Evolutionary conservation across 1,139 yeast species (phyloP).

Genomic region (Geotrichum klebahnii): DNA sequence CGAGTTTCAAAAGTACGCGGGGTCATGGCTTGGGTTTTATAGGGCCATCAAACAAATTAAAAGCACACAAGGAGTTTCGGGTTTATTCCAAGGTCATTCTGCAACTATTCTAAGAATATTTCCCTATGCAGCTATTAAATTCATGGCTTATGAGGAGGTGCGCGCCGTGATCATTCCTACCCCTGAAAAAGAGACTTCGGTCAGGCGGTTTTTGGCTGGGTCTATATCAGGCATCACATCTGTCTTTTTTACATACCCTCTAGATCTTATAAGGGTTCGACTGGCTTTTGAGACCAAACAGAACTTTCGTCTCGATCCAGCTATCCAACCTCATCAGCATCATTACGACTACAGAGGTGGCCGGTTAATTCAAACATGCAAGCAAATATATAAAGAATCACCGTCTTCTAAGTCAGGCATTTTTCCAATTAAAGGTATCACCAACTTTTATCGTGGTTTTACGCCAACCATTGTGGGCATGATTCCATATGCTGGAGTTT

Average conservation of each 20-base stretch:
- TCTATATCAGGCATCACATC: constrained; percentile 79
- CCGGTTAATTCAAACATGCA: constrained; percentile 52
- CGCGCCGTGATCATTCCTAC: constrained; percentile 73
- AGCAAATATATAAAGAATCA: constrained; percentile 57
- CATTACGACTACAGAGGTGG: constrained; percentile 45
- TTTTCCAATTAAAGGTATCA: constrained; percentile 22
- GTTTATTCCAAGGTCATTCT: constrained; percentile 92
- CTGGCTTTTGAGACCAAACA: constrained; percentile 77
- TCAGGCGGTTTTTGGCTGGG: constrained; percentile 80
- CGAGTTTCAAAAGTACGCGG: constrained; percentile 73
- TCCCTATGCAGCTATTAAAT: constrained; percentile 96
- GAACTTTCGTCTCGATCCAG: constrained; percentile 33
- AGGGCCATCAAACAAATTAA: constrained; percentile 68
- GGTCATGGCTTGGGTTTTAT: constrained; percentile 71
- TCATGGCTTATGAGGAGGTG: constrained; percentile 95
- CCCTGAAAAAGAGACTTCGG: constrained; percentile 69
- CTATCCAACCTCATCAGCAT: constrained; percentile 29
- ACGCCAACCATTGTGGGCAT: constrained; percentile 91
- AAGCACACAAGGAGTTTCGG: constrained; percentile 66
- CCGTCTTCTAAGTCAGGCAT: constrained; percentile 26
- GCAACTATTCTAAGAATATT: constrained; percentile 86
- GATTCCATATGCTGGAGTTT: constrained; percentile 97
- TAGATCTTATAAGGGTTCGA: constrained; percentile 84
- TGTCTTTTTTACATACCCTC: constrained; percentile 86
- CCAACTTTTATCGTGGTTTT: constrained; percentile 90